Evolutionary conservation across 2,329 filamentous ascomycete species (phyloP).

Genomic region (Beauveria varroae): DNA sequence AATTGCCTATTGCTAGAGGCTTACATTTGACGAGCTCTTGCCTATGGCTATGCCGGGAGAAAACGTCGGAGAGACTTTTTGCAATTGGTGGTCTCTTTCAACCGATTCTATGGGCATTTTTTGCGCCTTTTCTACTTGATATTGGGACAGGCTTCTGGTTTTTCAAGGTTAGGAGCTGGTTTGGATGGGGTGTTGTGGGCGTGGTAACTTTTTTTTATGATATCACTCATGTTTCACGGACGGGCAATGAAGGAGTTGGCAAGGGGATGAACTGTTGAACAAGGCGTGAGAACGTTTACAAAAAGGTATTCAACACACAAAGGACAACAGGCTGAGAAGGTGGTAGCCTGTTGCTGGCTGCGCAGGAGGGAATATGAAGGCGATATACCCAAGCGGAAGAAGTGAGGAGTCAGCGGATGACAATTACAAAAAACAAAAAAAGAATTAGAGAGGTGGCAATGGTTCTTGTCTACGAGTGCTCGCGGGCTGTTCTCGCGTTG

Average conservation of each 20-base stretch:
- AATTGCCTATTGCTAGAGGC: constrained; percentile 5
- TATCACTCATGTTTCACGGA: constrained; percentile 26
- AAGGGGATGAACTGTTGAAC: constrained; percentile 16
- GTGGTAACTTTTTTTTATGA: constrained; percentile 30
- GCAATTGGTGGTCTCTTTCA: constrained; percentile 1
- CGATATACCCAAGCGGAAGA: constrained; percentile 15
- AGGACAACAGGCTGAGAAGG: not conserved
- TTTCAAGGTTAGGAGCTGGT: constrained; percentile 20
- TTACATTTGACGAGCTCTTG: constrained; percentile 3
- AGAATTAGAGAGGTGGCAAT: constrained; percentile 17
- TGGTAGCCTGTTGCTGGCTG: constrained; percentile 3
- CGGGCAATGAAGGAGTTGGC: constrained; percentile 21
- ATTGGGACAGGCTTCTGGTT: constrained; percentile 17
- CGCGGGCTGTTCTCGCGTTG: not conserved
- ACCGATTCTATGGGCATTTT: constrained; percentile 2
- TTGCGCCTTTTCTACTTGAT: constrained; percentile 3
- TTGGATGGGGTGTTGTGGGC: constrained; percentile 17
- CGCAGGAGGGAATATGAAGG: constrained; percentile 11
- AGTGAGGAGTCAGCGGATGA: constrained; percentile 15
- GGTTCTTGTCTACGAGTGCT: constrained; percentile 6
- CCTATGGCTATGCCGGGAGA: constrained; percentile 6
- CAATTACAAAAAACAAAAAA: constrained; percentile 20
- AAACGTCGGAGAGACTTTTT: not conserved
- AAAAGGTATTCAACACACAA: not conserved
- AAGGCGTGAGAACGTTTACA: not conserved